Percentiles rank a stretch among this genome's conserved stretches.
phyloP scores from a whole-genome alignment of 2,329 filamentous ascomycete genomes.

The Ophioceras dolichostomum region DNA sequence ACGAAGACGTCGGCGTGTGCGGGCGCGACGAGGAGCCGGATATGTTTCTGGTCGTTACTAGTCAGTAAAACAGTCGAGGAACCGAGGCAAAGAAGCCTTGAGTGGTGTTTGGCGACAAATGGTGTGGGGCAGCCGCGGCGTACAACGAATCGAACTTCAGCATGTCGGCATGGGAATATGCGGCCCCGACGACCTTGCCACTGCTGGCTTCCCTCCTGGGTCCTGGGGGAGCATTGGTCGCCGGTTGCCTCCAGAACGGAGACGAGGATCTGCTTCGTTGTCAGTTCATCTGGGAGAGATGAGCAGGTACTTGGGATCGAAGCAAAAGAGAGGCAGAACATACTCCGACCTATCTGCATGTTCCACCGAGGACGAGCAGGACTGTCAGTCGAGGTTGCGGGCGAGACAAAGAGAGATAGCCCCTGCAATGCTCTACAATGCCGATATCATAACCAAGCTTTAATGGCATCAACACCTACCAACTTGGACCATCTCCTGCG shows the following conservation, averaged over 20 bases:
- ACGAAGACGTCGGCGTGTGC: constrained; percentile 60
- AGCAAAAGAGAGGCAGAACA: constrained; percentile 21
- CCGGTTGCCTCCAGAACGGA: constrained; percentile 68
- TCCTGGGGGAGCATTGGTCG: constrained; percentile 38
- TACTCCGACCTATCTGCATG: constrained; percentile 52
- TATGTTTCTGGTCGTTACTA: neutral
- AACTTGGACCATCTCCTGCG: constrained; percentile 98
- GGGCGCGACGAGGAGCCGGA: constrained; percentile 48
- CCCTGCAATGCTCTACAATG: too few relatives aligned
- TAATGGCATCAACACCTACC: too few relatives aligned
- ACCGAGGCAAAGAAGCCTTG: neutral
- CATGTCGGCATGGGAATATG: constrained; percentile 93
- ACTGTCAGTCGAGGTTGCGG: too few relatives aligned
- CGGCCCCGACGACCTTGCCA: constrained; percentile 66
- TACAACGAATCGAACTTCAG: constrained; percentile 77
- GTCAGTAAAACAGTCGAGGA: neutral
- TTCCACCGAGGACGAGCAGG: neutral
- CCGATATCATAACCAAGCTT: too few relatives aligned
- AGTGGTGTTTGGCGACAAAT: too few relatives aligned
- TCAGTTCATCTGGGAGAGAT: constrained; percentile 12
- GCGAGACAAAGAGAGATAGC: too few relatives aligned
- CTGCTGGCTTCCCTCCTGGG: constrained; percentile 50
- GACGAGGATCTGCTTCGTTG: constrained; percentile 56
- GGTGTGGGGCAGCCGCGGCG: too few relatives aligned
- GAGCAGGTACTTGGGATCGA: too few relatives aligned